Conservation (phyloP, 345 rosid species). For the Cochlearia excelsa region DNA sequence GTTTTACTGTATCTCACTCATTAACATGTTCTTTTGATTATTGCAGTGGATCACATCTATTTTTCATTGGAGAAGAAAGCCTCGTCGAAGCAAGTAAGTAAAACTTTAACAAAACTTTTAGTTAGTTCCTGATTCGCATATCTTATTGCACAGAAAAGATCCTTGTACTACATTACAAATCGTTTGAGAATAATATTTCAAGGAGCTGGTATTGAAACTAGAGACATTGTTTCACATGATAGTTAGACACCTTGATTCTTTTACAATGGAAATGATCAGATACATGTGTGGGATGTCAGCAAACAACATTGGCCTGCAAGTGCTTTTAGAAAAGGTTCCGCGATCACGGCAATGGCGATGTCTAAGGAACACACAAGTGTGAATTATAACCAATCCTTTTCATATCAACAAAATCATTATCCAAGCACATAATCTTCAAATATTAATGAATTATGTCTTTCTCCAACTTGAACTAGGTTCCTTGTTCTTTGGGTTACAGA, state of each 20-base stretch:
- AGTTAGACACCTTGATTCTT: background rate
- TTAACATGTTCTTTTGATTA: slow-evolving; percentile 2
- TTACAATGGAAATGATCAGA: slow-evolving; percentile 40
- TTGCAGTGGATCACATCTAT: slow-evolving; percentile 76
- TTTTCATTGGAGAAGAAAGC: slow-evolving; percentile 79
- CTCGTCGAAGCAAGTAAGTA: slow-evolving; percentile 86
- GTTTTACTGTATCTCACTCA: background rate
- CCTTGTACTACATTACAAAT: background rate
- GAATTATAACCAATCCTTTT: slow-evolving; percentile 17
- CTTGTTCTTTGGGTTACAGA: too few relatives aligned
- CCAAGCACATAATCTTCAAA: too few relatives aligned
- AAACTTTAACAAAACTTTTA: background rate
- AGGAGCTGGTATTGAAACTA: too few relatives aligned
- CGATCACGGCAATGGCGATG: slow-evolving; percentile 71
- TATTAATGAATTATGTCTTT: too few relatives aligned
- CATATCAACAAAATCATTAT: too few relatives aligned
- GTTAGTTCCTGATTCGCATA: slow-evolving; percentile 3
- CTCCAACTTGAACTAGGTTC: too few relatives aligned
- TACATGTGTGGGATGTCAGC: slow-evolving; percentile 62
- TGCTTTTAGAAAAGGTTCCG: slow-evolving; percentile 78
- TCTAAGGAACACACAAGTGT: slow-evolving; percentile 66
- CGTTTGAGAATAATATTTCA: too few relatives aligned
- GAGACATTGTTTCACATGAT: too few relatives aligned
- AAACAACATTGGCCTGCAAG: slow-evolving; percentile 66
- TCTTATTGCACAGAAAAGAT: background rate